Percentiles rank a stretch among this genome's conserved stretches.
phyloP scores from a whole-genome alignment of 164 flowering plant genomes.

The Liquidambar formosana region DNA sequence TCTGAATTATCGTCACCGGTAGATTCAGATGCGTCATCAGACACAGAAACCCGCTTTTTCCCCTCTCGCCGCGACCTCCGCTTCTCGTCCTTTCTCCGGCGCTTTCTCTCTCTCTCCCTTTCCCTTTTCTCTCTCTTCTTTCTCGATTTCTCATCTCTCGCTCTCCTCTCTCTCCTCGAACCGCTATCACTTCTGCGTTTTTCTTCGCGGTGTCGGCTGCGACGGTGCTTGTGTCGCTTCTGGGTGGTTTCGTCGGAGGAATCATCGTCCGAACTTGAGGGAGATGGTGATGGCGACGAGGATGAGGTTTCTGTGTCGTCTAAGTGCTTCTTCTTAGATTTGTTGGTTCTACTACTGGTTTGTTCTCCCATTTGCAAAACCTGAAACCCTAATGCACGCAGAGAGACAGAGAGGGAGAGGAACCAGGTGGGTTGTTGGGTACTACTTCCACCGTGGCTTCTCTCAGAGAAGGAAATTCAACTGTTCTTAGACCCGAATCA shows the following conservation, averaged over 20 bases:
- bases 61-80: constrained; percentile 15
- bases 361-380: too few relatives aligned
- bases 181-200: background rate
- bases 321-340: background rate
- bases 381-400: too few relatives aligned
- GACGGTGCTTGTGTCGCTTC: background rate
- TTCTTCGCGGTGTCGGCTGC: background rate
- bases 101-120: constrained; percentile 15
- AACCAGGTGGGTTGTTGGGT: too few relatives aligned
- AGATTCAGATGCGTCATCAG: constrained; percentile 27
- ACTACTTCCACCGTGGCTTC: too few relatives aligned
- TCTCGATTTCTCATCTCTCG: background rate
- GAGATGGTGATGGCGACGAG: constrained; percentile 1
- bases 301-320: background rate
- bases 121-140: background rate
- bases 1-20: constrained; percentile 25
- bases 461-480: too few relatives aligned
- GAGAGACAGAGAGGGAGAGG: too few relatives aligned
- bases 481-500: too few relatives aligned
- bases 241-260: background rate
- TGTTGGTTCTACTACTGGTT: constrained; percentile 1
- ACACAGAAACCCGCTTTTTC: constrained; percentile 19
- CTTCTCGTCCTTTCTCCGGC: constrained; percentile 12
- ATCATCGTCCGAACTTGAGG: background rate
- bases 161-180: constrained; percentile 9